These are phyloP conservation scores for Gaeumannomyces sp. DNA, from an alignment of 2,329 filamentous ascomycete genomes.

Conservation along the genomic window DNA sequence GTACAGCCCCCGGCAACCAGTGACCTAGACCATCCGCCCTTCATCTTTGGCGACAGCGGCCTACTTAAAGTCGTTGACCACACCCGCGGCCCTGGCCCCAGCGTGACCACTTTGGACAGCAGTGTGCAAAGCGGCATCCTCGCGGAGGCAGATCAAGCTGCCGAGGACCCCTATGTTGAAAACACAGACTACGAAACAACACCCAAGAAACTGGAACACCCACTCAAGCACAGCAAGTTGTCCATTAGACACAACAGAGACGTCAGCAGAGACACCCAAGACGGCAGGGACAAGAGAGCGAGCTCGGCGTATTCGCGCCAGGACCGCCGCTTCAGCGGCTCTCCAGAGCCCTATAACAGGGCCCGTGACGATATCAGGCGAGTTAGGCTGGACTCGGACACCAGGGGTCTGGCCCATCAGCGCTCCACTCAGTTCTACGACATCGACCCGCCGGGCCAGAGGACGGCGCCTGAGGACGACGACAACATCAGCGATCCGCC, in stretches of 20 bases:
- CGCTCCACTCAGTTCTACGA: slow-evolving; percentile 23
- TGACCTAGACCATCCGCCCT: slow-evolving; percentile 17
- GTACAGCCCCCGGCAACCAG: background rate
- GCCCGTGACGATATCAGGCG: slow-evolving; percentile 15
- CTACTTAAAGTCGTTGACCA: slow-evolving; percentile 27
- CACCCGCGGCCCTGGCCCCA: slow-evolving; percentile 14
- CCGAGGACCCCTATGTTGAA: slow-evolving; percentile 20
- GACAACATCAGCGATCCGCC: slow-evolving; percentile 23
- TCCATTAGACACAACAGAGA: slow-evolving; percentile 30
- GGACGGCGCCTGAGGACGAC: slow-evolving; percentile 14
- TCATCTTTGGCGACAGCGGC: slow-evolving; percentile 31
- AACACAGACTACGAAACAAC: slow-evolving; percentile 21
- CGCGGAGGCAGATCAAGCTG: slow-evolving; percentile 17
- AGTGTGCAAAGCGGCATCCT: slow-evolving; percentile 16
- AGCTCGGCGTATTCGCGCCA: slow-evolving; percentile 9
- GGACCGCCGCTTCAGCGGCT: slow-evolving; percentile 13
- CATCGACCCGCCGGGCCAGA: slow-evolving; percentile 16
- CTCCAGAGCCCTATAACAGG: slow-evolving; percentile 19
- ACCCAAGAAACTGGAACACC: slow-evolving; percentile 17
- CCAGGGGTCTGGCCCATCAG: slow-evolving; percentile 20
- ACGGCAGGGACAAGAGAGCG: slow-evolving; percentile 19
- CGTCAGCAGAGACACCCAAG: slow-evolving; percentile 9
- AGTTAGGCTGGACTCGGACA: slow-evolving; percentile 13
- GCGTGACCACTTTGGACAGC: slow-evolving; percentile 17
- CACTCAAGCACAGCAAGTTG: slow-evolving; percentile 27